Evolutionary conservation across 257 asterid species (phyloP).

Genomic region (Scutellaria baicalensis): DNA sequence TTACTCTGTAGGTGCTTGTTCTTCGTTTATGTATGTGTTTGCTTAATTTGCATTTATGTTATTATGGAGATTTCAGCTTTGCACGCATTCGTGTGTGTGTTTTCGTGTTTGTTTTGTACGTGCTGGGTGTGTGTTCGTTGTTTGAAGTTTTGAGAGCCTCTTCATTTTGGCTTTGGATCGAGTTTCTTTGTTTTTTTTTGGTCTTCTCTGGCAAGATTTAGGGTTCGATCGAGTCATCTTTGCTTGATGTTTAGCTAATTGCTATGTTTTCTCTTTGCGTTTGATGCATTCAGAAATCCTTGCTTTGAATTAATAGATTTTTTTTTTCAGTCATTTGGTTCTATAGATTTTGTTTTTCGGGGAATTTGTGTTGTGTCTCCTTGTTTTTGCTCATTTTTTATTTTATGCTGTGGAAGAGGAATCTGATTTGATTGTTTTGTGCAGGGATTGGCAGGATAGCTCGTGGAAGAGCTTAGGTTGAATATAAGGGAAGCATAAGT

Average conservation of each 20-base stretch:
- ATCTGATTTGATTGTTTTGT: constrained; percentile 23
- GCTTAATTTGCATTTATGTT: constrained; percentile 10
- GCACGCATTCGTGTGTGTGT: constrained; percentile 3
- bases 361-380: neutral
- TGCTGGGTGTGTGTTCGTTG: neutral
- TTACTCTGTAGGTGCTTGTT: constrained; percentile 18
- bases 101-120: neutral
- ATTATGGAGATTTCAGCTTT: neutral
- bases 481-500: neutral
- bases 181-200: neutral
- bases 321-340: neutral
- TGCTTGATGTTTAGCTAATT: neutral
- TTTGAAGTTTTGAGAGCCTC: constrained; percentile 14
- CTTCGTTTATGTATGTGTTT: neutral
- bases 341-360: neutral
- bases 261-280: neutral
- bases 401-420: neutral
- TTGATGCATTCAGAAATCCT: neutral
- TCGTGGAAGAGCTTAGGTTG: constrained; percentile 15
- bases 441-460: constrained; percentile 27
- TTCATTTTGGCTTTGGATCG: constrained; percentile 22
- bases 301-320: neutral
- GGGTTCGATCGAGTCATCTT: constrained; percentile 32
- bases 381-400: neutral
- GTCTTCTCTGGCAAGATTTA: constrained; percentile 10